These are phyloP conservation scores for Colletotrichum noveboracense DNA, from an alignment of 2,329 filamentous ascomycete genomes.

Conservation along the genomic window DNA sequence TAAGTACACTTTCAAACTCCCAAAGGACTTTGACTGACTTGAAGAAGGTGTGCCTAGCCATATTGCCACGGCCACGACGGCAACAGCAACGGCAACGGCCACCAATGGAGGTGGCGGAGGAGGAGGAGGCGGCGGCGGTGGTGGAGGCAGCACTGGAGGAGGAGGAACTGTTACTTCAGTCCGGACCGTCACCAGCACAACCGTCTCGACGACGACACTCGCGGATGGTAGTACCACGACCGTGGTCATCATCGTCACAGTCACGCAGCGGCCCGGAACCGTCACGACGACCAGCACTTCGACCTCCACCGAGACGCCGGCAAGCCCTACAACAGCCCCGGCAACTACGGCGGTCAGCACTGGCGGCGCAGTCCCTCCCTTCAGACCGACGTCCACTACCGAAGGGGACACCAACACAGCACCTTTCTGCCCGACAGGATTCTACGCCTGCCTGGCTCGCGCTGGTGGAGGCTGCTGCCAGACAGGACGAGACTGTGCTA, in stretches of 20 bases:
- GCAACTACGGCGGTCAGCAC: slow-evolving; percentile 41
- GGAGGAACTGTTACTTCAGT: slow-evolving; percentile 31
- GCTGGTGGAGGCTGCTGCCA: slow-evolving; percentile 88
- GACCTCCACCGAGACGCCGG: slow-evolving; percentile 41
- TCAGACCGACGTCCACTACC: slow-evolving; percentile 49
- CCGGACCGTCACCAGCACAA: slow-evolving; percentile 30
- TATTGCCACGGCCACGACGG: slow-evolving; percentile 23
- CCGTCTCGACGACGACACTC: slow-evolving; percentile 27
- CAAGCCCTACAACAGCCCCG: slow-evolving; percentile 42
- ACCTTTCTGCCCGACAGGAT: slow-evolving; percentile 79
- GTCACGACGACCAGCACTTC: slow-evolving; percentile 36
- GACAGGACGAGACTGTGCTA: slow-evolving; percentile 83
- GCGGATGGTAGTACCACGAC: slow-evolving; percentile 39
- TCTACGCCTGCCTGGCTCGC: slow-evolving; percentile 86
- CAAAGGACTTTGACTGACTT: not conserved
- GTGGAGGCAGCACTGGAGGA: not conserved
- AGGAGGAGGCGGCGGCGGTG: not conserved
- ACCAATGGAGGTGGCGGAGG: slow-evolving; percentile 1
- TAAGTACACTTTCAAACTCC: slow-evolving; percentile 43
- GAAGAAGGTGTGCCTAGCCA: slow-evolving; percentile 38
- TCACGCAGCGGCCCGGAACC: slow-evolving; percentile 37
- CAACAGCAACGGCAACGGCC: slow-evolving; percentile 23
- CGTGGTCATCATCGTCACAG: slow-evolving; percentile 43
- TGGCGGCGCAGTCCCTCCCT: slow-evolving; percentile 49
- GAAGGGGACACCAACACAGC: slow-evolving; percentile 30